Evolutionary conservation across 2,329 filamentous ascomycete species (phyloP), one percentile per base, ranked within the genome.

Genomic region (Calonectria multiphialidica): DNA sequence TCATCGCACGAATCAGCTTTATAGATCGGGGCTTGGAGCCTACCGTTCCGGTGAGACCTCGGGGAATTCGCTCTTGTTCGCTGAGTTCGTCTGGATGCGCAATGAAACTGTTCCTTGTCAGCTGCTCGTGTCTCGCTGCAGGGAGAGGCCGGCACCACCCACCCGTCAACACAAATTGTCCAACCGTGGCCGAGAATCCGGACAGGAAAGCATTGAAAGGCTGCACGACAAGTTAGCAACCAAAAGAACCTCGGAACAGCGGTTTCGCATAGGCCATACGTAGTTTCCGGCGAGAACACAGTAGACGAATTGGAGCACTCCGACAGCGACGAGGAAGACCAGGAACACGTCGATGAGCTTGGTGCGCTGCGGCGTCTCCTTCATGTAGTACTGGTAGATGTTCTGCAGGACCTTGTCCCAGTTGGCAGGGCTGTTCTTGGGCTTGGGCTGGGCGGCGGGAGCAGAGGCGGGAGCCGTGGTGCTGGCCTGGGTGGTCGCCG

Each of bases 151-250:
- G 61, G 30, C 28, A 45, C 15, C n/a, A 87, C 87, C 81, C 92
- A 88, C 95, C 95, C 63, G 97, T 98, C 78, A 99, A 91, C 74
- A 99, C 97, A 83, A 99, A 99, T 83, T 99, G 97, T 74, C 97
- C 97, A 75, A 99, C 96, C 1, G 96, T 97, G 18, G 96, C 95
- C 73, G 92, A 93, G 88, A 99, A 99, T 59, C 97, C 97, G 37
- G 96, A 95, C 37, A 99, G 91, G 88, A 99, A 99, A 76, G 97
- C 97, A 84, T 99, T 99, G 89, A 99, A 99, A 12, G 97, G 97
- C 96, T 98, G 71, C 9, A 35, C n/a, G 59, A 40, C 7, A 12
- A 2, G 65, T 80, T 72, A 83, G 78, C 40, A 73, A 25, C n/a
- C 8, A 35, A 21, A 21, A 37, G 3, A 13, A 49, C 2, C 8